A percentile compares a stretch with the other conserved stretches of the same genome.
Conservation (phyloP, 495 filamentous ascomycete species). For the Hypoxylon fuscum region DNA sequence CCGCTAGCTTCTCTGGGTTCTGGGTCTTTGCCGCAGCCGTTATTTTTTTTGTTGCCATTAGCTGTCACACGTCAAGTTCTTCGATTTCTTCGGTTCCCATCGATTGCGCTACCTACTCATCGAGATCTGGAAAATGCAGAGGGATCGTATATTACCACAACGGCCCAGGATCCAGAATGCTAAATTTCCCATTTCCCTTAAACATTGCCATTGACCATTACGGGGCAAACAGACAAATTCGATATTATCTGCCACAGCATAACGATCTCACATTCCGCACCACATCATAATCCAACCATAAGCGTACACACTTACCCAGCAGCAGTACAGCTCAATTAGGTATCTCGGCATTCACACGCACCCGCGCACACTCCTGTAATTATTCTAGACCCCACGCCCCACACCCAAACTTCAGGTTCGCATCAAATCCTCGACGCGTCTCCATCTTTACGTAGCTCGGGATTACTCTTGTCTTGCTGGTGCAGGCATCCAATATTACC, state of each 20-base stretch:
- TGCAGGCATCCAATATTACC: constrained; percentile 13
- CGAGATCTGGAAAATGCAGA: constrained; percentile 44
- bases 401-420: constrained; percentile 25
- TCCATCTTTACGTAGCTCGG: constrained; percentile 31
- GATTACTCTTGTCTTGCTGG: constrained; percentile 3
- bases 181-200: constrained; percentile 44
- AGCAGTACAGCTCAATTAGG: constrained; percentile 6
- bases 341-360: constrained; percentile 25
- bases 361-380: constrained; percentile 41
- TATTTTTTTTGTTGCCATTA: constrained; percentile 28
- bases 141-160: constrained; percentile 42
- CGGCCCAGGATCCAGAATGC: constrained; percentile 41
- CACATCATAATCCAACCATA: neutral
- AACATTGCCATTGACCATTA: constrained; percentile 45
- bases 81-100: constrained; percentile 37
- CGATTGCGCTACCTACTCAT: constrained; percentile 44
- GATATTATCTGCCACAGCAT: constrained; percentile 38
- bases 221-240: constrained; percentile 42
- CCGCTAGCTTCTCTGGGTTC: constrained; percentile 32
- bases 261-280: constrained; percentile 26
- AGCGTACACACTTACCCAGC: constrained; percentile 6
- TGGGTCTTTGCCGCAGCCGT: constrained; percentile 29
- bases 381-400: constrained; percentile 44
- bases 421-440: constrained; percentile 37
- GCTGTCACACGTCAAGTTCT: constrained; percentile 41